A percentile compares a stretch with the other conserved stretches of the same genome.
Evolutionary conservation across 2,329 filamentous ascomycete species (phyloP).

Genomic region (Xylaria digitata): DNA sequence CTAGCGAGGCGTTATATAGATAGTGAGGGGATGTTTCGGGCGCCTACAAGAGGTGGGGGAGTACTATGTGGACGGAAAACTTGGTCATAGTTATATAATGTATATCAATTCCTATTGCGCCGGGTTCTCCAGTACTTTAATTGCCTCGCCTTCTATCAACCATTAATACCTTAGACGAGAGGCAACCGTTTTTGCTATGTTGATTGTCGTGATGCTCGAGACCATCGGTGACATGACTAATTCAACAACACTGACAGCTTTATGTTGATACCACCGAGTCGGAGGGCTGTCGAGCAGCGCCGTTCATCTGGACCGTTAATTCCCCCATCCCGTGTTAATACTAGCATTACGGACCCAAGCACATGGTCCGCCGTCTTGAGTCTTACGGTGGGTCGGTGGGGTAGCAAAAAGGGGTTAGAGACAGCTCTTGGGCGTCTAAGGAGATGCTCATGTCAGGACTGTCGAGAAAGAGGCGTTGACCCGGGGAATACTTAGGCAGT

Average conservation of each 20-base stretch:
- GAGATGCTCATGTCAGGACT: background rate
- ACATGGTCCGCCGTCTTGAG: no score
- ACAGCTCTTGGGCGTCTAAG: background rate
- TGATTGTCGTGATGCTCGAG: background rate
- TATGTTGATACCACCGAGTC: background rate
- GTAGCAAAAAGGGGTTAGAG: background rate
- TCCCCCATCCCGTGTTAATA: background rate
- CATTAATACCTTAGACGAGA: background rate
- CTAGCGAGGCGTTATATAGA: no score
- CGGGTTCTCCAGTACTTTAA: background rate
- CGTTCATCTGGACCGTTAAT: background rate
- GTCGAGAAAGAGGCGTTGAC: background rate
- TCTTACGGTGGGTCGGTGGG: background rate
- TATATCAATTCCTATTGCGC: conserved; percentile 15
- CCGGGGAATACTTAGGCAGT: background rate
- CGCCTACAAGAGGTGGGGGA: no score
- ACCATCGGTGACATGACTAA: background rate
- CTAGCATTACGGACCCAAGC: background rate
- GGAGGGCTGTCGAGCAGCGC: background rate
- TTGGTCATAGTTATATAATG: no score
- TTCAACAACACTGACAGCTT: background rate
- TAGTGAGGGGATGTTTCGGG: no score
- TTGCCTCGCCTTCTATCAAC: background rate
- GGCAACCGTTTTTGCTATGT: background rate
- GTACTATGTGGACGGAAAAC: no score